Percentiles rank a stretch among this genome's conserved stretches.
Evolutionary conservation across 768 basidiomycete species (phyloP).

Genomic region (Tulasnella sp.): DNA sequence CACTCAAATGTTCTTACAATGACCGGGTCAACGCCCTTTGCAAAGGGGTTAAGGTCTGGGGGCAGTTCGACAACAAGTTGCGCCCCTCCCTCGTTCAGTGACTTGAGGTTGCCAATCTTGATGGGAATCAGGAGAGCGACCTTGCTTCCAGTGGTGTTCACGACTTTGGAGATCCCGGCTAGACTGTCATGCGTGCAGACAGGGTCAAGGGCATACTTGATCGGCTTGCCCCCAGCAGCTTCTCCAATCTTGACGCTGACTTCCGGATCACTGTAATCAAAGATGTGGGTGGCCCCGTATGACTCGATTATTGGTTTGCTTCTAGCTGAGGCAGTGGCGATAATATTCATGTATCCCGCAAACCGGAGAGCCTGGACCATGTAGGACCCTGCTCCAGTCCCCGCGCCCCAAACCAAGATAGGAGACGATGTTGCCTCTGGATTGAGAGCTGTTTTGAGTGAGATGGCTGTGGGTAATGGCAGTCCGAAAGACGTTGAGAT

Average conservation of each 20-base stretch:
- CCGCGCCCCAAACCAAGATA: constrained; percentile 37
- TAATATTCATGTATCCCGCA: constrained; percentile 33
- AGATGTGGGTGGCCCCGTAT: constrained; percentile 31
- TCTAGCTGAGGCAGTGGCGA: constrained; percentile 32
- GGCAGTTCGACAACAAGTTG: neutral
- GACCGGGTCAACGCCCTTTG: neutral
- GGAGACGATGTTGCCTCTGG: constrained; percentile 23
- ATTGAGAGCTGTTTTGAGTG: constrained; percentile 23
- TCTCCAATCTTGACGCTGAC: constrained; percentile 28
- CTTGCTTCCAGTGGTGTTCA: constrained; percentile 27
- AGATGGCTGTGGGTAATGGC: constrained; percentile 27
- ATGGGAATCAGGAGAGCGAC: constrained; percentile 37
- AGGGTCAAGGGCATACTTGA: constrained; percentile 30
- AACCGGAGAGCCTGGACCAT: constrained; percentile 29
- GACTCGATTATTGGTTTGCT: constrained; percentile 30
- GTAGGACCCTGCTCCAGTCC: constrained; percentile 32
- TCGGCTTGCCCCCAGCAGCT: constrained; percentile 24
- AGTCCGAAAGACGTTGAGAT: constrained; percentile 29
- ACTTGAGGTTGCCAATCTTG: constrained; percentile 24
- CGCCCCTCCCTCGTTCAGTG: constrained; percentile 22
- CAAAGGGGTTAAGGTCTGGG: neutral
- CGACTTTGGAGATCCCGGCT: constrained; percentile 28
- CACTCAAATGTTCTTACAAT: neutral
- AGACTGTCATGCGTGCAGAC: constrained; percentile 31
- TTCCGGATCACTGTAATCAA: constrained; percentile 32